Conservation (phyloP, 257 asterid genomes). For the Nemophila menziesii region DNA sequence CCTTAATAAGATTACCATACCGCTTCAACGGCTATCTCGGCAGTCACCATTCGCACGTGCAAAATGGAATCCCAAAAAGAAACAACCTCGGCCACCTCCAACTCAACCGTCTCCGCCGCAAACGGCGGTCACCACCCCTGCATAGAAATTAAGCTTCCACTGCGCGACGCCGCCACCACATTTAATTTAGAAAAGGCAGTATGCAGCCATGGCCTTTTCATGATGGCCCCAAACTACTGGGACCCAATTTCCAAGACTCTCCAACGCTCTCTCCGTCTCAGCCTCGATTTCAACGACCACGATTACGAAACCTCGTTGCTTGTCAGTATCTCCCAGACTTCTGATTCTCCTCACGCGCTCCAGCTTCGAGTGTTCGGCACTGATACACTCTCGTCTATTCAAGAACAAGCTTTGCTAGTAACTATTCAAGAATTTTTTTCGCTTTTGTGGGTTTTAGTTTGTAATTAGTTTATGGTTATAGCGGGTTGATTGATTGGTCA, state of each 20-base stretch:
- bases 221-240: conserved; percentile 94
- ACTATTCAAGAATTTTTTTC: neutral
- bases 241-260: conserved; percentile 63
- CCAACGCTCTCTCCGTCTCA: conserved; percentile 61
- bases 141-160: conserved; percentile 42
- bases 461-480: neutral
- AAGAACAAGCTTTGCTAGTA: conserved; percentile 46
- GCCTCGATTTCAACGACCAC: conserved; percentile 18
- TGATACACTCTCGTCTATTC: conserved; percentile 30
- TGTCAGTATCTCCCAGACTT: conserved; percentile 47
- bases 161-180: conserved; percentile 30
- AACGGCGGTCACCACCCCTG: conserved; percentile 17
- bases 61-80: neutral
- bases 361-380: conserved; percentile 31
- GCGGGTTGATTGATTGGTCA: conserved; percentile 1
- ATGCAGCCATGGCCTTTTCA: conserved; percentile 80
- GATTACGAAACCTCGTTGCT: conserved; percentile 26
- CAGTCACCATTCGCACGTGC: too few species aligned
- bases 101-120: neutral
- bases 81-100: neutral
- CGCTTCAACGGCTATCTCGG: neutral
- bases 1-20: too few species aligned
- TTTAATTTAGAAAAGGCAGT: conserved; percentile 56
- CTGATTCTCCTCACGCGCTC: conserved; percentile 31
- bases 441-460: neutral